These are phyloP conservation scores for Trifolium subterraneum DNA, from an alignment of 306 rosid genomes.

Conservation along the genomic window DNA sequence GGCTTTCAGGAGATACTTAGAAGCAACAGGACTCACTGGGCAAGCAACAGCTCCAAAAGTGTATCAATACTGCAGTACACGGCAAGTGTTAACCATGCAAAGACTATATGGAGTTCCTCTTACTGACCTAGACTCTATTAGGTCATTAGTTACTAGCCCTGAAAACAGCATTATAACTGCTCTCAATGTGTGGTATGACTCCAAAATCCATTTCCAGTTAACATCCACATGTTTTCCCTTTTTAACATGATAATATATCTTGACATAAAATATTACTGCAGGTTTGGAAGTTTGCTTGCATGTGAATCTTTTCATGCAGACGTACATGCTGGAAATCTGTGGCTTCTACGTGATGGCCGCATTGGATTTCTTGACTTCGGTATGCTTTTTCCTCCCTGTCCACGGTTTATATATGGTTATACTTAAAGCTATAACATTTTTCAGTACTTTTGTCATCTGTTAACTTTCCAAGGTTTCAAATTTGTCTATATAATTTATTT, in stretches of 20 bases:
- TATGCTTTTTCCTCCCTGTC: constrained; percentile 46
- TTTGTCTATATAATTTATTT: constrained; percentile 8
- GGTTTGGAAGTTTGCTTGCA: constrained; percentile 99
- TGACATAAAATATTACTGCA: constrained; percentile 50
- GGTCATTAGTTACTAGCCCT: constrained; percentile 83
- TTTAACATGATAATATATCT: constrained; percentile 36
- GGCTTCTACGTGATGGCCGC: constrained; percentile 95
- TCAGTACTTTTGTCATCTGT: constrained; percentile 21
- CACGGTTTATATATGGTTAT: constrained; percentile 31
- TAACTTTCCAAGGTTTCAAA: constrained; percentile 24
- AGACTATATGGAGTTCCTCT: constrained; percentile 96
- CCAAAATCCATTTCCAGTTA: constrained; percentile 15
- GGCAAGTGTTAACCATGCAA: constrained; percentile 82
- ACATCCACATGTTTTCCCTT: constrained; percentile 10
- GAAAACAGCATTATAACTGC: constrained; percentile 90
- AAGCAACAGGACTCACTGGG: constrained; percentile 80
- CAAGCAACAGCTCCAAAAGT: constrained; percentile 97
- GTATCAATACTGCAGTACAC: constrained; percentile 76
- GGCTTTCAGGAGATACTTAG: constrained; percentile 88
- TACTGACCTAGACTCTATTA: constrained; percentile 86
- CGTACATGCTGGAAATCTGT: constrained; percentile 95
- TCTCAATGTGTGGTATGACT: constrained; percentile 87
- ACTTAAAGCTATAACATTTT: constrained; percentile 28
- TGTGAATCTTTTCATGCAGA: constrained; percentile 99
- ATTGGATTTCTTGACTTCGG: constrained; percentile 98